Conservation (phyloP, 129 eudicot genomes). For the Cynara cardunculus region DNA sequence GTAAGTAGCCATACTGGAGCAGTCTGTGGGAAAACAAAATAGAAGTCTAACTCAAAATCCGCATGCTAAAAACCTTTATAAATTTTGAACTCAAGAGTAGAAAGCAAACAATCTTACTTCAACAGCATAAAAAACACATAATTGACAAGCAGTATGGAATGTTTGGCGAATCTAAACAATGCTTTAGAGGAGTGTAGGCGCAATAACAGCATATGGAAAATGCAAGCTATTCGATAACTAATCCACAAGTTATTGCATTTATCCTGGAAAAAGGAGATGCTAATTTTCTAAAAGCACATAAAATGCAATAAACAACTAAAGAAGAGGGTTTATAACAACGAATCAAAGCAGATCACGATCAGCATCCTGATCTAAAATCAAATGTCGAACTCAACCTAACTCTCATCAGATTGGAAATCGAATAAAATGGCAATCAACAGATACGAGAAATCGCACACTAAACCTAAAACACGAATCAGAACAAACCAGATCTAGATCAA, state of each 20-base stretch:
- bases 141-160: not conserved
- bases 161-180: slow-evolving; percentile 6
- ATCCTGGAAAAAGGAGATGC: not conserved
- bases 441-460: not conserved
- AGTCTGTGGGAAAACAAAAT: slow-evolving; percentile 25
- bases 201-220: not conserved
- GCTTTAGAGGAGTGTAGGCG: not conserved
- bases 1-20: slow-evolving; percentile 58
- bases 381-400: slow-evolving; percentile 22
- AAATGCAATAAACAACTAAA: not conserved
- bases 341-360: slow-evolving; percentile 21
- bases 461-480: slow-evolving; percentile 1
- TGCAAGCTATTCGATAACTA: slow-evolving; percentile 13
- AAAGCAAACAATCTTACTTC: slow-evolving; percentile 10
- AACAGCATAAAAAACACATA: slow-evolving; percentile 1
- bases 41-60: not conserved
- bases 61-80: not conserved
- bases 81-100: not conserved
- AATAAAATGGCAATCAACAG: not conserved
- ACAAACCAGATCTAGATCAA: slow-evolving; percentile 4
- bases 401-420: slow-evolving; percentile 9
- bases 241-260: slow-evolving; percentile 12
- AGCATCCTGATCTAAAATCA: slow-evolving; percentile 4
- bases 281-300: slow-evolving; percentile 1
- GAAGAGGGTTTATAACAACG: slow-evolving; percentile 9